Evolutionary conservation across 1,139 yeast species (phyloP), one percentile per base, ranked within the genome.

Genomic region (Trichomonascaceae sp.): DNA sequence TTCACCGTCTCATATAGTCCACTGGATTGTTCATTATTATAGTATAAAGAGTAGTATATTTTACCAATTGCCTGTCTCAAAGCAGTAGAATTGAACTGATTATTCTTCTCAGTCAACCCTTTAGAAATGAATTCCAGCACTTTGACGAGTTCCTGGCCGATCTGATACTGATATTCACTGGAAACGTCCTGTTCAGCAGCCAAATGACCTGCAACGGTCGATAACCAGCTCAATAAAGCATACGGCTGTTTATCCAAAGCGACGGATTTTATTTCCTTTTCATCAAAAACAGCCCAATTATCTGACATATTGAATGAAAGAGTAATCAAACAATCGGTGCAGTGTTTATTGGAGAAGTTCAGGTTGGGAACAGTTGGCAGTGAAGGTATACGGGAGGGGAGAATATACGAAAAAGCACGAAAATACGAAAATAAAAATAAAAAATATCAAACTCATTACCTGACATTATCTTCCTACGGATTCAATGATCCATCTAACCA

Each of bases 401-500:
- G 10, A 27, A 27, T 8, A 13, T 13, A 36, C 41, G 13, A 36
- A 36, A 36, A 32, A 32, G 4, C 6, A 10, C 10, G 12, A 32
- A 32, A 12, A 32, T 7, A 12, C 5, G 12, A 32, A 32, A 3
- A 13, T 32, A 32, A 8, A 27, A 27, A 27, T 10, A 36, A 13
- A 36, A 36, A 32, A 32, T 32, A 22, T n/a, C n/a, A n/a, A n/a
- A 22, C 3, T 22, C 32, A 7, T 27, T 8, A 8, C 32, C 2
- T 27, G 32, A 27, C 32, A 8, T 7, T 10, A 27, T n/a, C 3
- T 13, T 9, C 17, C 8, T 15, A 53, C 18, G 83, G 83, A 4
- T 79, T 80, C 82, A 79, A 77, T 58, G 80, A 79, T 63, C 76
- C 83, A 66, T 90, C 96, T 74, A 90, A 86, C 96, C 96, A 91